Conservation (phyloP, 108 stramenopile genomes). For the Chaetoceros muelleri region DNA sequence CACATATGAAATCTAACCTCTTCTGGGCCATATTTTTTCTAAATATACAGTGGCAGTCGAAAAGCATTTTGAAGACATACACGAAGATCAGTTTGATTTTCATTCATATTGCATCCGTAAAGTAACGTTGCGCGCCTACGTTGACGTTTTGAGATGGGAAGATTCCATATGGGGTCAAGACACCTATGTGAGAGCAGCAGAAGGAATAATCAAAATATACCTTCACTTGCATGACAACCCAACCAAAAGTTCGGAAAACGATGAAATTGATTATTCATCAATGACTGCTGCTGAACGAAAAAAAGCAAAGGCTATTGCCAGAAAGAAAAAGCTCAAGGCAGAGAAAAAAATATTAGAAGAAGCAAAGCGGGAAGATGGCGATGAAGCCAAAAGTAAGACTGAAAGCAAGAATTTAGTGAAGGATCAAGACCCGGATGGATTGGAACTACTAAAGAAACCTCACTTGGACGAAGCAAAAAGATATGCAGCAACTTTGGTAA, state of each 20-base stretch:
- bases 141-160: slow-evolving; percentile 79
- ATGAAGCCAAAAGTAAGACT: slow-evolving; percentile 21
- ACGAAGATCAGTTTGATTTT: slow-evolving; percentile 99
- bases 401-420: slow-evolving; percentile 38
- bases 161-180: slow-evolving; percentile 77
- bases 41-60: slow-evolving; percentile 53
- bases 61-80: slow-evolving; percentile 93
- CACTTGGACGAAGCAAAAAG: slow-evolving; percentile 75
- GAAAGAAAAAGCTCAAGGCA: slow-evolving; percentile 66
- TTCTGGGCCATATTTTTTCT: slow-evolving; percentile 1
- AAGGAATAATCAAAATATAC: slow-evolving; percentile 64
- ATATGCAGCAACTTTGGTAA: slow-evolving; percentile 57
- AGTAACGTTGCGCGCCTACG: slow-evolving; percentile 91
- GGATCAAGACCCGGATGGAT: slow-evolving; percentile 86
- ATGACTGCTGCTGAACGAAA: slow-evolving; percentile 81
- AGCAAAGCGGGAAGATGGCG: slow-evolving; percentile 20
- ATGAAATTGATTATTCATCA: slow-evolving; percentile 70
- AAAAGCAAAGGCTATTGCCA: slow-evolving; percentile 71
- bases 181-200: slow-evolving; percentile 68
- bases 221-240: slow-evolving; percentile 67
- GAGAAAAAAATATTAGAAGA: slow-evolving; percentile 35
- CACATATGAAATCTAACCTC: too few relatives aligned
- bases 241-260: slow-evolving; percentile 22
- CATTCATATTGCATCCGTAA: slow-evolving; percentile 96
- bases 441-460: slow-evolving; percentile 64